These are phyloP conservation scores for Wickerhamomyces bovis DNA, from an alignment of 805 yeast species.

Conservation along the genomic window DNA sequence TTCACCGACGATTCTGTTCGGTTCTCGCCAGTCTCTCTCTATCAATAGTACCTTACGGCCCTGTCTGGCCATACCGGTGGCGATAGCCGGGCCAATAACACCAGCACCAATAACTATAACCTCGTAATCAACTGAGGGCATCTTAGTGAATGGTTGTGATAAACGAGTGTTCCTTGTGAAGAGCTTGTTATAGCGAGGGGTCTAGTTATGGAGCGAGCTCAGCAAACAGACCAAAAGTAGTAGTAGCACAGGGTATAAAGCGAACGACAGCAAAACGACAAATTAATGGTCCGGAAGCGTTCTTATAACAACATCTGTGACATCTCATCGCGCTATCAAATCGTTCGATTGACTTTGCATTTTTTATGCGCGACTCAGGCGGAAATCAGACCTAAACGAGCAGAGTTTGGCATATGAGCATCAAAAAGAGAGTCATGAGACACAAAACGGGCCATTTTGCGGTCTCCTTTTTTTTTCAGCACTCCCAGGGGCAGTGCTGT, in stretches of 20 bases:
- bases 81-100: slow-evolving; percentile 90
- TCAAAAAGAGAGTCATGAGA: not conserved
- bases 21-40: slow-evolving; percentile 88
- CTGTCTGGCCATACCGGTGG: slow-evolving; percentile 83
- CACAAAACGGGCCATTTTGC: not conserved
- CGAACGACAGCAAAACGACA: not conserved
- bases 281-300: not conserved
- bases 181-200: too few species aligned
- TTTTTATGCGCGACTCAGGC: not conserved
- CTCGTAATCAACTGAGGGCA: slow-evolving; percentile 43
- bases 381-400: not conserved
- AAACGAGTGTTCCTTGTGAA: not conserved
- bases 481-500: too few species aligned
- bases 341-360: not conserved
- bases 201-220: not conserved
- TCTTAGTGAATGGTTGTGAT: not conserved
- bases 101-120: slow-evolving; percentile 98
- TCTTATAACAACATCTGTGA: not conserved
- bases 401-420: not conserved
- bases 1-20: slow-evolving; percentile 97
- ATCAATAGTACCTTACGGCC: slow-evolving; percentile 72
- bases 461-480: not conserved
- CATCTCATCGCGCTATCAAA: not conserved
- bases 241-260: not conserved
- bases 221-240: not conserved